Base-by-base conservation (phyloP, 768 basidiomycete genomes). In the Suillus occidentalis region DNA sequence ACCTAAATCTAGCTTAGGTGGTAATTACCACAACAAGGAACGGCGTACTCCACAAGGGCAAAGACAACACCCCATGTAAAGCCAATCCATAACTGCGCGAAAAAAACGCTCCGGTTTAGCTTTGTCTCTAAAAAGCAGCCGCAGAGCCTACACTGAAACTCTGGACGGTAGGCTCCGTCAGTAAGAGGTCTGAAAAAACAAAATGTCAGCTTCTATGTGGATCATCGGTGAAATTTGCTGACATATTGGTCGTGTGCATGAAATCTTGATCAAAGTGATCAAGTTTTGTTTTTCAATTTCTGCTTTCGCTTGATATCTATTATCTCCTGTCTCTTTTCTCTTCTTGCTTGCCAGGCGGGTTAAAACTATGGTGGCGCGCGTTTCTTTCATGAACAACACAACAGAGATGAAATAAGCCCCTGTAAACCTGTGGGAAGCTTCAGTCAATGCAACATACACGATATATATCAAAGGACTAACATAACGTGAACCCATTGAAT, bases 401-500 rank as follows among this genome's bases (percentile, higher is more conserved):
- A 90, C 73, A 0, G 83, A 49, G 4, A 86, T 66, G 2, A 87
- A 63, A 62, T 85, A 86, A 1, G 77, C 73, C 1, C 80, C 86
- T 34, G 81, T 82, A 34, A 85, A 70, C 60, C 90, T 89, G 50
- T 69, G 50, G 49, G 58, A 57, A 61, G 61, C 47, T 57, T 45
- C 18, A 6, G 50, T 58, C 28, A 45, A 25, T 37, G 47, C 59
- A 42, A 56, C 43, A 13, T 12, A 6, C 40, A 40, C 16, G 53
- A 42, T 37, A 36, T 60, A 61, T 60, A 59, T 60, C 58, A 63
- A 59, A 65, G 20, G 57, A 50, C 56, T 47, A 45, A 85, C 87
- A 88, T 90, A 67, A 86, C 77, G 66, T 87, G 85, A 13, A 91
- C 80, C 90, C 90, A 93, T 70, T 90, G 85, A 25, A 94, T 89